Base-by-base conservation (phyloP, 768 basidiomycete genomes). In the Russula olivacea region DNA sequence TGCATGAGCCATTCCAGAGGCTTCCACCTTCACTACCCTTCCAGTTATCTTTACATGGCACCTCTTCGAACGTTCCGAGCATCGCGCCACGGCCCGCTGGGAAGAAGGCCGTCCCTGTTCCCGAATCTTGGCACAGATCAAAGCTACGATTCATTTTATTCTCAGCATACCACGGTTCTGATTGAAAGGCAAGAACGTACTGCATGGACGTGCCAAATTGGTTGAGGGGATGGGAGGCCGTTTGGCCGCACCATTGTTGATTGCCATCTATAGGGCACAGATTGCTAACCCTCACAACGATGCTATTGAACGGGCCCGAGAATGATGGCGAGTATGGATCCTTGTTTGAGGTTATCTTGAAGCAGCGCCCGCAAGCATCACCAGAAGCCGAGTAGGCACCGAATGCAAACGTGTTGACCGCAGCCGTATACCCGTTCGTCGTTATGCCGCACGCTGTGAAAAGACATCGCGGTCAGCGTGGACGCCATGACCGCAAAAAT, bases 341-440 rank as follows among this genome's bases (percentile, higher is more conserved):
- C 14, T 70, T 63, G 19, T 70, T 75, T 41, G 77, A 81, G 1
- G 82, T 81, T 61, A 85, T 51, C 23, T 77, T 72, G 69, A 86
- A 85, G 75, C 84, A 85, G 45, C 83, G 80, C 17, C 83, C 84
- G 64, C 83, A 86, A 14, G 81, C 83, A 71, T 84, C 83, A 15
- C 84, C 83, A 3, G 81, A 72, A 12, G 82, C 83, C 0, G 72
- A 30, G 0, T 82, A 49, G 12, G 81, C 74, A 45, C 83, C 83
- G 59, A 82, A 86, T 0, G 83, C 72, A 23, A 83, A 76, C 71
- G 83, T 81, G 70, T 76, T 83, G 12, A 84, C 77, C 4, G 83
- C 84, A 14, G 83, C 83, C 6, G 81, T 82, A 70, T 73, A 83
- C 2, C 84, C 83, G 34, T 66, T 71, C 3, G 76, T 80, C 15